Evolutionary conservation across 139 green algal genomes (phyloP), one percentile per base, ranked within the genome.

Genomic region (Chlorella sorokiniana): DNA sequence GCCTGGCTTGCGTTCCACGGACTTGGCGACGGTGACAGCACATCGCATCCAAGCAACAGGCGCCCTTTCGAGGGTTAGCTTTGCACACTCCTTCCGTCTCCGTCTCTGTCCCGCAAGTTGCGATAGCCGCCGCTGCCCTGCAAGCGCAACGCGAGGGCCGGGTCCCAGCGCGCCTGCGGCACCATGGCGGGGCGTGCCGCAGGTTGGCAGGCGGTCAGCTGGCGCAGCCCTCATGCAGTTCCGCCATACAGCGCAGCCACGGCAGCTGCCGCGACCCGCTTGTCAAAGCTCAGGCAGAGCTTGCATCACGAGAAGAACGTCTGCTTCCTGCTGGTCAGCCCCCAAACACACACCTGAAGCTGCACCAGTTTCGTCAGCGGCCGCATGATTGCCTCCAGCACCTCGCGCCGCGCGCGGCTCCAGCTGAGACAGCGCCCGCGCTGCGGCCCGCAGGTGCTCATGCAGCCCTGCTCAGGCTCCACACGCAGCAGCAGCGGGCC

Each of bases 381-480:
- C 33, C 48, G 71, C 48, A 78, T 45, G 33, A 78, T 67, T 31
- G 71, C 71, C 3, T 44, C 48, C 33, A 23, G 16, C 35, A 78
- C 71, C 5, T n/a, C 45, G 0, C 4, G 14, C 48, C 71, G 41
- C 33, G 1, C 31, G 48, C 3, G 71, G 71, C 35, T 78, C 48
- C 71, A 78, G 22, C 5, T 25, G 45, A 4, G 41, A 45, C 33
- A 78, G 71, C 2, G 71, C 48, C 1, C 71, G 71, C 71, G 71
- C 71, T 22, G 56, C 73, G 20, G 73, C 73, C 37, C 73, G 10
- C 73, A 79, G 37, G 73, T 79, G 73, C 37, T 79, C 35, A 69
- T 5, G 73, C 73, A 79, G 31, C 73, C 73, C 38, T 54, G 52
- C 73, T 69, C 38, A 0, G 73, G 73, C 54, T 79, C 73, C 54